These are phyloP conservation scores for Eimeria maxima DNA, from an alignment of 169 alveolate genomes.

Conservation along the genomic window DNA sequence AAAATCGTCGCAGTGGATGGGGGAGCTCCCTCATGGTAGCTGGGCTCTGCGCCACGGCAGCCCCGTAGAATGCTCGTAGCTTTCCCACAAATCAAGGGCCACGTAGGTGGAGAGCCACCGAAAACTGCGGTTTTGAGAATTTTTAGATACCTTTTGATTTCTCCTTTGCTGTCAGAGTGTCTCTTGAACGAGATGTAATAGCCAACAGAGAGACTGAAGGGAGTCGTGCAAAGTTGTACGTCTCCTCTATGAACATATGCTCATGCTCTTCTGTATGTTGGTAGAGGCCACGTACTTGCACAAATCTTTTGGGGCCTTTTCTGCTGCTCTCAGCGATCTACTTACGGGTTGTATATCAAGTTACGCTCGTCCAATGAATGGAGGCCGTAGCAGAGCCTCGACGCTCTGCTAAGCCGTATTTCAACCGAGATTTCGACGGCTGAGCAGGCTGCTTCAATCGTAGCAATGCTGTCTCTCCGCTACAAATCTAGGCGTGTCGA, in stretches of 20 bases:
- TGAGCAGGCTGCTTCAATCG: not conserved
- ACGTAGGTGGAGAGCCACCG: not conserved
- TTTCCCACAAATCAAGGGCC: not conserved
- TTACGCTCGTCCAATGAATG: not conserved
- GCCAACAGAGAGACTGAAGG: not conserved
- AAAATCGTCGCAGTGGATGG: not conserved
- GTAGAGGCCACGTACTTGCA: not conserved
- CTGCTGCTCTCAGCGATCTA: not conserved
- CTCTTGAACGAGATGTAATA: not conserved
- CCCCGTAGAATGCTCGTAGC: not conserved
- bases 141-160: not conserved
- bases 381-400: not conserved
- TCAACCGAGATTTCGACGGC: not conserved
- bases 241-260: not conserved
- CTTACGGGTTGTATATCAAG: not conserved
- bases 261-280: not conserved
- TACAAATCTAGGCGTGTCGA: slow-evolving; percentile 27
- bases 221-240: not conserved
- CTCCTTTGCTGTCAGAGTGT: not conserved
- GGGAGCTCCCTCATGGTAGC: not conserved
- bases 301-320: not conserved
- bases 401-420: not conserved
- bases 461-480: slow-evolving; percentile 52
- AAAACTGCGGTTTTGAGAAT: not conserved
- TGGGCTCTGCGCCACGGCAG: not conserved